Percentiles rank a stretch among this genome's conserved stretches.
These are phyloP conservation scores for Babesia gibsoni DNA, from an alignment of 169 alveolate species.

Conservation along the genomic window DNA sequence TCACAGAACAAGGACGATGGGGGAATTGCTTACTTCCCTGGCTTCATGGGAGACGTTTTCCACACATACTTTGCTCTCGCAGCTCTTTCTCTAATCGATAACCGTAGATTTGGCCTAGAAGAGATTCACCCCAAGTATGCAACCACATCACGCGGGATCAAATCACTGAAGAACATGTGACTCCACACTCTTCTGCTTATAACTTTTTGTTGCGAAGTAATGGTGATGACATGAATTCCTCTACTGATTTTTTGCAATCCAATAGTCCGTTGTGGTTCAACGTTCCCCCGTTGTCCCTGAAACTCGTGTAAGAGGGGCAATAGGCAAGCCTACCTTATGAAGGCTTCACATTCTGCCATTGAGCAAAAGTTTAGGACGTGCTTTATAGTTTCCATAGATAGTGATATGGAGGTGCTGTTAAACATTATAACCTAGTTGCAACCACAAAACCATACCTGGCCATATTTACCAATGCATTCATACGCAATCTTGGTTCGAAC, in stretches of 20 bases:
- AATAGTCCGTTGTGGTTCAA: slow-evolving; percentile 4
- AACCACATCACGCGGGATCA: slow-evolving; percentile 46
- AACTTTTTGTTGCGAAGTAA: slow-evolving; percentile 51
- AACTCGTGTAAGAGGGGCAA: neutral
- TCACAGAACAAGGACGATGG: slow-evolving; percentile 88
- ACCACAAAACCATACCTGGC: slow-evolving; percentile 14
- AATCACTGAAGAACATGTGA: neutral
- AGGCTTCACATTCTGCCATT: slow-evolving; percentile 32
- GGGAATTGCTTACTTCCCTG: slow-evolving; percentile 94
- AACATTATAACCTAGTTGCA: neutral
- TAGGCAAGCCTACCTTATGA: slow-evolving; percentile 27
- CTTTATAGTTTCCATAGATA: slow-evolving; percentile 13
- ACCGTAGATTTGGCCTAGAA: slow-evolving; percentile 16
- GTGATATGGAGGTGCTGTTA: slow-evolving; percentile 22
- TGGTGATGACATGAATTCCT: slow-evolving; percentile 29
- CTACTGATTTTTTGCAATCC: slow-evolving; percentile 51
- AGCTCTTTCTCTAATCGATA: slow-evolving; percentile 85
- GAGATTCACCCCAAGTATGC: slow-evolving; percentile 70
- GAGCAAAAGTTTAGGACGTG: slow-evolving; percentile 14
- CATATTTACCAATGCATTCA: slow-evolving; percentile 38
- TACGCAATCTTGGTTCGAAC: slow-evolving; percentile 59
- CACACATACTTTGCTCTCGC: slow-evolving; percentile 95
- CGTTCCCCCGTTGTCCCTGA: slow-evolving; percentile 35
- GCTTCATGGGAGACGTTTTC: slow-evolving; percentile 91
- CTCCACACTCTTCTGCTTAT: neutral